A percentile compares a stretch with the other conserved stretches of the same genome.
Evolutionary conservation across 768 basidiomycete genomes (phyloP).

Genomic region (Boletus rubroflammeus): DNA sequence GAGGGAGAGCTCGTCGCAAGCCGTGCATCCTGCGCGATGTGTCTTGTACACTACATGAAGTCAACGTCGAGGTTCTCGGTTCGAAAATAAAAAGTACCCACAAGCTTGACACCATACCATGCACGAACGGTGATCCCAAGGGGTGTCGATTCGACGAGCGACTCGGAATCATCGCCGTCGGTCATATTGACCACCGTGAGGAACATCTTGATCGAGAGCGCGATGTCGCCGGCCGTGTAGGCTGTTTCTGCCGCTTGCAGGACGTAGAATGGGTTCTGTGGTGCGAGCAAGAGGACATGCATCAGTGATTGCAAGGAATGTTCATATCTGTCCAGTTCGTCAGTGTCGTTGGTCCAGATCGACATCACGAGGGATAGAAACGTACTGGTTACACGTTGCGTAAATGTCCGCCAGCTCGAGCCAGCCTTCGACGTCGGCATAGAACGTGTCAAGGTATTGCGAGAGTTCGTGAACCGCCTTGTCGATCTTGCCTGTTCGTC

Average conservation of each 20-base stretch:
- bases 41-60: conserved; percentile 52
- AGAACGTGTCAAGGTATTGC: conserved; percentile 79
- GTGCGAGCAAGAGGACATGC: conserved; percentile 76
- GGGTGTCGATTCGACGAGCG: conserved; percentile 47
- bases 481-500: conserved; percentile 58
- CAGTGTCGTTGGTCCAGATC: neutral
- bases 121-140: conserved; percentile 60
- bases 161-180: conserved; percentile 50
- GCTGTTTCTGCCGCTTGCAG: conserved; percentile 88
- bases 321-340: conserved; percentile 51
- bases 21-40: conserved; percentile 42
- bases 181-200: conserved; percentile 78
- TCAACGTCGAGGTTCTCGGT: conserved; percentile 1
- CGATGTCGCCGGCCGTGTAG: conserved; percentile 71
- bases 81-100: conserved; percentile 34
- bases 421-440: conserved; percentile 87
- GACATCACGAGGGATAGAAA: conserved; percentile 1
- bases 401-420: conserved; percentile 82
- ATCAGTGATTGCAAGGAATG: conserved; percentile 71
- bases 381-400: conserved; percentile 69
- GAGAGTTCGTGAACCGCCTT: conserved; percentile 69
- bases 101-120: conserved; percentile 83
- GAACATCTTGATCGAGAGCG: conserved; percentile 76
- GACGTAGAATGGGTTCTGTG: conserved; percentile 82
- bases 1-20: conserved; percentile 48